These are phyloP conservation scores for Hypholoma sublateritium DNA, from an alignment of 768 basidiomycete species.

Conservation along the genomic window DNA sequence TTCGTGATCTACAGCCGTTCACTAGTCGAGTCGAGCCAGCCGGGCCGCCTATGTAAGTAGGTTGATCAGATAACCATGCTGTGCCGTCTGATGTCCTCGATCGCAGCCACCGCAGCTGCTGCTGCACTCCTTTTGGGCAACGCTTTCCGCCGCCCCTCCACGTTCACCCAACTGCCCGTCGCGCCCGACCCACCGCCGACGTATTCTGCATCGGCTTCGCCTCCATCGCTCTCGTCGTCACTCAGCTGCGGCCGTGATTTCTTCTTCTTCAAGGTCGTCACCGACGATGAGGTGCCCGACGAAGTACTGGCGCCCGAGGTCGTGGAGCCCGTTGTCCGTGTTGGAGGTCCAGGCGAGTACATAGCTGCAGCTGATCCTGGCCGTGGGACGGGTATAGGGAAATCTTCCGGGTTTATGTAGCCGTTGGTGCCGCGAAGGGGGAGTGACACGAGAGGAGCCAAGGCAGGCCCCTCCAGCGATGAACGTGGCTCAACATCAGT, in stretches of 20 bases:
- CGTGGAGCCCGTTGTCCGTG: conserved; percentile 26
- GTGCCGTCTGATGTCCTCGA: conserved; percentile 60
- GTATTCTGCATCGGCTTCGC: conserved; percentile 72
- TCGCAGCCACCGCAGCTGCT: conserved; percentile 32
- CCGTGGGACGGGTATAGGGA: conserved; percentile 35
- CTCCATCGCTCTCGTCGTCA: conserved; percentile 63
- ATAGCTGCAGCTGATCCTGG: conserved; percentile 33
- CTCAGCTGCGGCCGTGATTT: conserved; percentile 51
- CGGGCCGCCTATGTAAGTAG: not conserved
- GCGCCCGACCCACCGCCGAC: conserved; percentile 29
- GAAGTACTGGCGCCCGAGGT: conserved; percentile 24
- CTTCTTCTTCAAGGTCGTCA: conserved; percentile 43
- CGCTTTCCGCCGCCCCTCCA: conserved; percentile 55
- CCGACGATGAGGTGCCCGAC: conserved; percentile 17
- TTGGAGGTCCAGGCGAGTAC: conserved; percentile 32
- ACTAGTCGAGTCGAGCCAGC: not conserved
- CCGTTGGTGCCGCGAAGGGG: conserved; percentile 26
- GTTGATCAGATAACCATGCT: conserved; percentile 58
- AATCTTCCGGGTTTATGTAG: conserved; percentile 30
- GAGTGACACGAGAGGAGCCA: conserved; percentile 21
- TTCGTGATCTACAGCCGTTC: not conserved
- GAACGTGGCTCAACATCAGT: conserved; percentile 37
- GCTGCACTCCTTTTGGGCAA: conserved; percentile 27
- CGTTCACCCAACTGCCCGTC: conserved; percentile 46
- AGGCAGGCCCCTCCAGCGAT: conserved; percentile 32